Base-by-base conservation (phyloP, 768 basidiomycete species). In the Leccinum obscurum region DNA sequence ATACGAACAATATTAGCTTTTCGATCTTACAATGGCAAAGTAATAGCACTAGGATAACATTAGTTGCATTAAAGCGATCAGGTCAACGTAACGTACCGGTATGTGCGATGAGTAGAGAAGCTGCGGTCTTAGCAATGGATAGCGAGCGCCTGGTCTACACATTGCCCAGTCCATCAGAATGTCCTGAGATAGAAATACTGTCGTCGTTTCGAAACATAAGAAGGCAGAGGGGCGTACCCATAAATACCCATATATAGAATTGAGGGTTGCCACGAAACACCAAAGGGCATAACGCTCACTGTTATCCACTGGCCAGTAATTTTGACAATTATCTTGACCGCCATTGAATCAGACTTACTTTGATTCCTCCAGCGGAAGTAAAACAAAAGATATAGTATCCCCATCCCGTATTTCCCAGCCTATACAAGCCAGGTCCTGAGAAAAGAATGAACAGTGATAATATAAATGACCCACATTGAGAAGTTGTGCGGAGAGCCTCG, bases 101-200 rank as follows among this genome's bases (percentile, higher is more conserved):
- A 87, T 76, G 44, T 83, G 69, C 51, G 86, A 81, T 6, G 81
- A 77, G 71, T 95, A 98, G 2, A 92, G 76, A 34, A 96, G 75
- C 39, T 95, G 91, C 4, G 77, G 73, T 17, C 97, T 85, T 3
- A 98, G 80, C 44, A 92, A 76, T 20, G 77, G 82, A 63, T 89
- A 78, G 61, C 66, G 77, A 8, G 80, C 77, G 59, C 78, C 85
- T 4, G 81, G 78, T 58, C 84, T 80, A 48, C 93, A 77, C 49
- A 98, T 70, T 2, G 90, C 92, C 96, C 96, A 98, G 72, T 98
- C 96, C 85, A 95, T 90, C 10, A 89, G 69, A 34, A 93, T 72
- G 66, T 97, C 94, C 93, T 92, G 63, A 57, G 44, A 41, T n/a
- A 57, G 28, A 55, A 39, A 24, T 49, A 39, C 44, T 15, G 30